phyloP scores from a whole-genome alignment of 2,329 filamentous ascomycete genomes.

The Nemania serpens region DNA sequence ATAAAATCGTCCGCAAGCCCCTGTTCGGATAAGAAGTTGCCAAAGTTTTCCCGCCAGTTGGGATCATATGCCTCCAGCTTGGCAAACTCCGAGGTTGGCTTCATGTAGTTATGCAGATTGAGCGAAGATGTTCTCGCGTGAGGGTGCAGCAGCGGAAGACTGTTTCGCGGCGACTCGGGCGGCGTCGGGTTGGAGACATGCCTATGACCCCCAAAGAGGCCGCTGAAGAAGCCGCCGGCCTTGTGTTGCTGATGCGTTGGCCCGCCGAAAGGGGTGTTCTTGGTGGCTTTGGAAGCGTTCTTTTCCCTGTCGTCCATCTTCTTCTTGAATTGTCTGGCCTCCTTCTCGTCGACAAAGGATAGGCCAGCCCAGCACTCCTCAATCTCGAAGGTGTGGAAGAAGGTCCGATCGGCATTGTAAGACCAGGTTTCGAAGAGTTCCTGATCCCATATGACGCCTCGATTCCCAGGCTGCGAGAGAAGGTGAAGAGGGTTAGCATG shows the following conservation, averaged over 20 bases:
- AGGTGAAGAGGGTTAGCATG: constrained; percentile 9
- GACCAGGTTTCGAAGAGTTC: constrained; percentile 94
- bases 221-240: constrained; percentile 58
- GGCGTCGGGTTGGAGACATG: constrained; percentile 62
- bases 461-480: constrained; percentile 65
- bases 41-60: constrained; percentile 68
- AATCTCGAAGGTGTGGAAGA: constrained; percentile 97
- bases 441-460: constrained; percentile 94
- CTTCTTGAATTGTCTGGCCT: constrained; percentile 95
- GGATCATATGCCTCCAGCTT: constrained; percentile 68
- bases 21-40: constrained; percentile 65
- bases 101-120: constrained; percentile 51
- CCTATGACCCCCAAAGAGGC: constrained; percentile 64
- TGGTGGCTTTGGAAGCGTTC: constrained; percentile 88
- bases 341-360: constrained; percentile 95
- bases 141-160: constrained; percentile 43
- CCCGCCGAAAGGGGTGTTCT: constrained; percentile 74
- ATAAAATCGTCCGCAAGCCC: constrained; percentile 70
- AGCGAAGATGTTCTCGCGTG: constrained; percentile 47
- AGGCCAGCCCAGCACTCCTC: constrained; percentile 89
- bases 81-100: constrained; percentile 60
- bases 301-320: constrained; percentile 97
- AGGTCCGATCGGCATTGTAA: constrained; percentile 96
- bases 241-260: constrained; percentile 51
- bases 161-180: constrained; percentile 59